These are phyloP conservation scores for Dendrobium officinale DNA, from an alignment of 106 monocot genomes.

Conservation along the genomic window DNA sequence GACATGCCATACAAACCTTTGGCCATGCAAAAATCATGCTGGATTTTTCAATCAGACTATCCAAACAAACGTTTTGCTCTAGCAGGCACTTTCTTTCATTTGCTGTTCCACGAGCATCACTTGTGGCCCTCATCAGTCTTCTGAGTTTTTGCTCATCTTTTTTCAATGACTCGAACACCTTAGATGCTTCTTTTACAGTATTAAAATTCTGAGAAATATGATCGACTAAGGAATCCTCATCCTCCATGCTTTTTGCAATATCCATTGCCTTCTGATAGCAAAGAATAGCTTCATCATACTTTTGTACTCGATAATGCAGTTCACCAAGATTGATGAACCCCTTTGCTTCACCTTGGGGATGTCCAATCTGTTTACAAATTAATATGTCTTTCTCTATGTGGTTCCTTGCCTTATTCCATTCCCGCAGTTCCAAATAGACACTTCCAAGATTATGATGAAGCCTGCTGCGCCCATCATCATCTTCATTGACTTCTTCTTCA, in stretches of 20 bases:
- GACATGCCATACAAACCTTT: constrained; percentile 39
- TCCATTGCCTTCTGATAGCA: constrained; percentile 80
- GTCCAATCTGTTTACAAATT: constrained; percentile 81
- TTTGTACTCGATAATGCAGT: constrained; percentile 65
- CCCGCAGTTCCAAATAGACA: constrained; percentile 63
- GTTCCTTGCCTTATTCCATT: constrained; percentile 70
- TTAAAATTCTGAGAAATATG: constrained; percentile 70
- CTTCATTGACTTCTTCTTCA: constrained; percentile 70
- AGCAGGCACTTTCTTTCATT: constrained; percentile 67
- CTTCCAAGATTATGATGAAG: constrained; percentile 93
- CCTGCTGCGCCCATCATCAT: constrained; percentile 76
- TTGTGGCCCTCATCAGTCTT: constrained; percentile 49
- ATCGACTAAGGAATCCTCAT: constrained; percentile 72
- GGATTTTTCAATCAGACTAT: constrained; percentile 64
- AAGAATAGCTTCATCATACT: constrained; percentile 70
- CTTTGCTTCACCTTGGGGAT: constrained; percentile 80
- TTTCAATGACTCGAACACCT: constrained; percentile 53
- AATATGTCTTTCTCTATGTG: constrained; percentile 81
- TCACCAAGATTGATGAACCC: constrained; percentile 92
- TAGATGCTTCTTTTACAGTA: constrained; percentile 58
- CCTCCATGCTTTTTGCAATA: constrained; percentile 62
- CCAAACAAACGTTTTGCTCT: constrained; percentile 54
- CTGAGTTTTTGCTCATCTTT: constrained; percentile 76
- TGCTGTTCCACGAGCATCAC: constrained; percentile 52
- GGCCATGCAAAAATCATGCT: constrained; percentile 68